A percentile compares a stretch with the other conserved stretches of the same genome.
Evolutionary conservation across 768 basidiomycete species (phyloP).

Genomic region (Xerocomellus chrysenteron): DNA sequence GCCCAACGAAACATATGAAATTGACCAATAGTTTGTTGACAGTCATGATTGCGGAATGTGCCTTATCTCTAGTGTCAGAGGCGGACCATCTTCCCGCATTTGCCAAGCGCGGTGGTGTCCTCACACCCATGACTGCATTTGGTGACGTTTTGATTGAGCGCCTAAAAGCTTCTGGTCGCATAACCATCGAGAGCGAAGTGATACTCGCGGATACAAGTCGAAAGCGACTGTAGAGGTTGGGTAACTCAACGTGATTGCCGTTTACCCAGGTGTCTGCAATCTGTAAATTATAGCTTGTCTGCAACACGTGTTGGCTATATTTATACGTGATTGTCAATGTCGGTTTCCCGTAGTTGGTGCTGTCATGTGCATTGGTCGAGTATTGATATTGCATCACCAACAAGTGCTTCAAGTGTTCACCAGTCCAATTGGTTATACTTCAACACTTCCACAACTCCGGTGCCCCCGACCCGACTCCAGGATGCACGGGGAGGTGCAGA

Average conservation of each 20-base stretch:
- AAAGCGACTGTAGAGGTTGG: constrained; percentile 10
- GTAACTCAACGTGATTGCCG: background rate
- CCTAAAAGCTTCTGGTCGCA: constrained; percentile 53
- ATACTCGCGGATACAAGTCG: constrained; percentile 9
- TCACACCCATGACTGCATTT: constrained; percentile 83
- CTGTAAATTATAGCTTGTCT: background rate
- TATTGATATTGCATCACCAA: constrained; percentile 7
- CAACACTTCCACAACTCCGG: constrained; percentile 4
- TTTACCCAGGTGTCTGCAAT: background rate
- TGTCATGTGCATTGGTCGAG: background rate
- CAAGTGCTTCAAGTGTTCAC: background rate
- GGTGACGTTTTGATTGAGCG: constrained; percentile 74
- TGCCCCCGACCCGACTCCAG: constrained; percentile 6
- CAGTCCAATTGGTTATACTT: constrained; percentile 4
- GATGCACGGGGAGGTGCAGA: constrained; percentile 3
- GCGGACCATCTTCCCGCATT: constrained; percentile 54
- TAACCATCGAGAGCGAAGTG: constrained; percentile 57
- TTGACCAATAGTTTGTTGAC: constrained; percentile 3
- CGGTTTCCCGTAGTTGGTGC: background rate
- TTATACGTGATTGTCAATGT: background rate
- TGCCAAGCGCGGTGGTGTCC: constrained; percentile 66
- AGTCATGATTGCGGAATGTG: constrained; percentile 82
- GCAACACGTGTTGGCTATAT: background rate
- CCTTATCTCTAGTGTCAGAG: constrained; percentile 65
- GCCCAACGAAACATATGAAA: background rate